Evolutionary conservation across 257 asterid genomes (phyloP).

Genomic region (Salvia splendens): DNA sequence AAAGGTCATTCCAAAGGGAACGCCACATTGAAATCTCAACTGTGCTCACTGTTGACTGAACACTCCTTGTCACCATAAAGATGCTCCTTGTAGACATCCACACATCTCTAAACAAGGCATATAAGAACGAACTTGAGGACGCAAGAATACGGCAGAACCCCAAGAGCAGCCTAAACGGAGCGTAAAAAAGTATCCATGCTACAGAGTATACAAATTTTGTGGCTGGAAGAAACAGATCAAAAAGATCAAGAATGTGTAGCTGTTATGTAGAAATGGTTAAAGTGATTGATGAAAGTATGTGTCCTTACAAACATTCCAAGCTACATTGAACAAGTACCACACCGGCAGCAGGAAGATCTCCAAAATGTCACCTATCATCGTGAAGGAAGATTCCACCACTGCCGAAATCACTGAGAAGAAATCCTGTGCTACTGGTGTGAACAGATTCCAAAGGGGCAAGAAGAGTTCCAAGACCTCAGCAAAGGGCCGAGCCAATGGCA

Average conservation of each 20-base stretch:
- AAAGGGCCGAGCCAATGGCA: constrained; percentile 56
- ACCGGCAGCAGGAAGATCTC: constrained; percentile 63
- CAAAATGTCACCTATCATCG: constrained; percentile 44
- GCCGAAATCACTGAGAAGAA: constrained; percentile 52
- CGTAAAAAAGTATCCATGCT: constrained; percentile 51
- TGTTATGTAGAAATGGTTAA: background rate
- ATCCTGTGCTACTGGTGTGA: constrained; percentile 42
- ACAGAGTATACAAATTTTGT: constrained; percentile 53
- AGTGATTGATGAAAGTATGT: background rate
- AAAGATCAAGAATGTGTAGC: background rate
- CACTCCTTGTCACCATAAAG: constrained; percentile 47
- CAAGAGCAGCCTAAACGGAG: constrained; percentile 38
- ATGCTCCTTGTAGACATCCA: constrained; percentile 56
- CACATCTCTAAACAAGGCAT: constrained; percentile 39
- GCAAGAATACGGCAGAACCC: constrained; percentile 44
- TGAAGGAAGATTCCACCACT: constrained; percentile 48
- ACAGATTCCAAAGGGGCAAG: constrained; percentile 58
- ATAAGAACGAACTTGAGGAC: constrained; percentile 36
- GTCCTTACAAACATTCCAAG: constrained; percentile 58
- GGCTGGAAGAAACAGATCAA: constrained; percentile 41
- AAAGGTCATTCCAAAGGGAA: constrained; percentile 83
- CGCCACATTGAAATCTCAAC: constrained; percentile 76
- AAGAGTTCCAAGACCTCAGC: constrained; percentile 47
- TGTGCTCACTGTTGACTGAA: constrained; percentile 60
- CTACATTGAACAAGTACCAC: constrained; percentile 46